These are phyloP conservation scores for Plantago major DNA, from an alignment of 257 asterid species.

Conservation along the genomic window DNA sequence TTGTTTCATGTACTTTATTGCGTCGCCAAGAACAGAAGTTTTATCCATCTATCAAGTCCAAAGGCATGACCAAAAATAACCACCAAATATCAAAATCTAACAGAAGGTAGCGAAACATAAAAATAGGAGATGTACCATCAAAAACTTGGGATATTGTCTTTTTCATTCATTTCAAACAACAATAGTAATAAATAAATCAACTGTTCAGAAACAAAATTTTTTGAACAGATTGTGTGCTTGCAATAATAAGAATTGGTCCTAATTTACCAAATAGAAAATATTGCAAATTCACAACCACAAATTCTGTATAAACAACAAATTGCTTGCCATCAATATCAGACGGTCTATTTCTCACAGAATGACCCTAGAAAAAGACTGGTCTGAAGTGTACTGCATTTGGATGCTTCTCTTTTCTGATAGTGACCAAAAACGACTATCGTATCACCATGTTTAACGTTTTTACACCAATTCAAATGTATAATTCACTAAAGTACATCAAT, in stretches of 20 bases:
- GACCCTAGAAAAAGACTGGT: not conserved
- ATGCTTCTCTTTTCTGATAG: too few species aligned
- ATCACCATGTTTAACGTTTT: too few species aligned
- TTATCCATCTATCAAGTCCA: constrained; percentile 32
- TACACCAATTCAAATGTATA: too few species aligned
- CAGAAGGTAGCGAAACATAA: too few species aligned
- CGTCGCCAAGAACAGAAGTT: constrained; percentile 34
- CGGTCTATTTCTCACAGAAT: not conserved
- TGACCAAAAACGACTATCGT: too few species aligned
- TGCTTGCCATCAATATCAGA: not conserved
- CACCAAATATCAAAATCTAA: too few species aligned
- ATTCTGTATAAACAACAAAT: not conserved
- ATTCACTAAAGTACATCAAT: too few species aligned
- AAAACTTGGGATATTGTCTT: too few species aligned
- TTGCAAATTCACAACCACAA: constrained; percentile 1
- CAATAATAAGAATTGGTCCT: not conserved
- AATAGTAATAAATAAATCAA: too few species aligned
- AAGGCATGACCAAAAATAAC: not conserved
- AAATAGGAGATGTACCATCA: too few species aligned
- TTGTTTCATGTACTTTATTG: constrained; percentile 24
- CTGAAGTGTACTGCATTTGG: too few species aligned
- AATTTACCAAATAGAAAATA: not conserved
- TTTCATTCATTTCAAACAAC: too few species aligned
- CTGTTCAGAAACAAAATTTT: not conserved
- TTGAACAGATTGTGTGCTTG: not conserved